Evolutionary conservation across 768 basidiomycete species (phyloP), one percentile per base, ranked within the genome.

Genomic region (Tricholoma saponaceum): DNA sequence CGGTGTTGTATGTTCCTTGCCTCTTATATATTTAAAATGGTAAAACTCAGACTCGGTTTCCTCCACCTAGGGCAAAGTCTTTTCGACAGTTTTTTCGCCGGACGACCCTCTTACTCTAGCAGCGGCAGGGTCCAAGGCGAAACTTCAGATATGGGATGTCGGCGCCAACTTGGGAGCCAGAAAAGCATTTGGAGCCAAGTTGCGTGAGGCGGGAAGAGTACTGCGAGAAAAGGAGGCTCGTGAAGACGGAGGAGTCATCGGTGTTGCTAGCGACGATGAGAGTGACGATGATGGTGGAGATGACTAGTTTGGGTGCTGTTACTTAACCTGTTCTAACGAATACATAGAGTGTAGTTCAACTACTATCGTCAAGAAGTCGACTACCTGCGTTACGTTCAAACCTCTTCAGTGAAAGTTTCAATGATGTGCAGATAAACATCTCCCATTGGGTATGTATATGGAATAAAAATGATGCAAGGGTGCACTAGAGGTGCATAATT

Each of bases 91-190:
- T 0, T 98, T 89, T 78, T 98, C 95, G 5, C 96, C 97, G 0
- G 96, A 98, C 68, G 91, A 95, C 66, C 90, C 95, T 1, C 83
- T 98, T 52, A 97, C 92, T 7, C 72, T 99, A 49, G 96, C 95
- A 2, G 95, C 94, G 3, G 96, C 90, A 28, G 97, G 97, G 12
- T 95, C 93, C 2, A 90, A 93, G 66, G 96, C 92, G 1, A 94
- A 89, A 68, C 71, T 99, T 5, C 96, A 98, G 70, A 79, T 99
- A 14, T 99, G 96, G 96, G 96, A 99, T 66, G 82, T 96, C 39
- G 91, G 86, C 9, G 82, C 90, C 4, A 98, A 92, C 68, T 73
- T 79, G 16, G 90, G 91, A 23, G 92, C 85, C 9, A 79, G 95
- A 50, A 92, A 91, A 67, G 87, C 87, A 0, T 95, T 98, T 55